These are phyloP conservation scores for Erythrophleum ivorense DNA, from an alignment of 331 rosid genomes.

Conservation along the genomic window DNA sequence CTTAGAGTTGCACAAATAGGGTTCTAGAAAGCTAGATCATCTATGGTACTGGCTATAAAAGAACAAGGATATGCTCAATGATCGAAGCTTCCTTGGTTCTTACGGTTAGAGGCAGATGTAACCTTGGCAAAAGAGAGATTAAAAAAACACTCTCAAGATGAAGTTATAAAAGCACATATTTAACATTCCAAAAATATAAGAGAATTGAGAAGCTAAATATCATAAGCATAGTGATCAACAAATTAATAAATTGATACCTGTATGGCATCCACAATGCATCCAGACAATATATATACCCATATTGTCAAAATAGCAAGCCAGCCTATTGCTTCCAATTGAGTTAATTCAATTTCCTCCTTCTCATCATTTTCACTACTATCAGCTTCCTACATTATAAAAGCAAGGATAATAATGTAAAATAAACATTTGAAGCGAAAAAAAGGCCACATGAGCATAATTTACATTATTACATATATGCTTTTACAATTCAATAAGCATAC, in stretches of 20 bases:
- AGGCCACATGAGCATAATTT: conserved; percentile 23
- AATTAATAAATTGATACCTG: conserved; percentile 54
- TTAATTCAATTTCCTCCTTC: conserved; percentile 71
- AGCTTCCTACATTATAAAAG: conserved; percentile 43
- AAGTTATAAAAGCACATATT: conserved; percentile 20
- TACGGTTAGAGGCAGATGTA: background rate
- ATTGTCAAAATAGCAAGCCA: conserved; percentile 87
- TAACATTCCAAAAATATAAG: conserved; percentile 27
- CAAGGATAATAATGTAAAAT: conserved; percentile 17
- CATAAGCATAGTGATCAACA: conserved; percentile 31
- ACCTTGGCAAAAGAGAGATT: background rate
- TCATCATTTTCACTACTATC: conserved; percentile 46
- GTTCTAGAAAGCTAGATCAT: background rate
- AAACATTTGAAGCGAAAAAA: conserved; percentile 16
- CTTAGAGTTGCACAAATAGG: too few relatives aligned
- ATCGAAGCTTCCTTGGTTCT: conserved; percentile 20
- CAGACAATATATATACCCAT: conserved; percentile 80
- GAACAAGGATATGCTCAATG: conserved; percentile 1
- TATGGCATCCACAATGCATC: conserved; percentile 79
- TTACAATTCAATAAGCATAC: background rate
- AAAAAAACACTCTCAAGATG: background rate
- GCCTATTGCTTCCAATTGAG: conserved; percentile 77
- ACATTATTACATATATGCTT: background rate
- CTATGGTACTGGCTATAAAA: background rate
- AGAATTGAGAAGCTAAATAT: conserved; percentile 25